A percentile compares a stretch with the other conserved stretches of the same genome.
These are phyloP conservation scores for Aegle marmelos DNA, from an alignment of 345 rosid species.

Conservation along the genomic window DNA sequence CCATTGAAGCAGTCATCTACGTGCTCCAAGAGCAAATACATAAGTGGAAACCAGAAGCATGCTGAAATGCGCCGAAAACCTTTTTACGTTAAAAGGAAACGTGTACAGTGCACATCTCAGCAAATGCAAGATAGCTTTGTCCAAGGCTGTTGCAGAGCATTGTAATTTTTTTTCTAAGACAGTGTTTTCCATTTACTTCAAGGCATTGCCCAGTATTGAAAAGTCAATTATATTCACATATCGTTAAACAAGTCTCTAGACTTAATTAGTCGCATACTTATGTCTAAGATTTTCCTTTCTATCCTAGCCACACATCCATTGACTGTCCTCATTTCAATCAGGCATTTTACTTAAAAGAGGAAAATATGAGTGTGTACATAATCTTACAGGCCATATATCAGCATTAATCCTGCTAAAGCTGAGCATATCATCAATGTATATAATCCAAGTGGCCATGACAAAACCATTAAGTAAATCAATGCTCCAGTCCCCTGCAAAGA, in stretches of 20 bases:
- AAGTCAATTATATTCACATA: constrained; percentile 1
- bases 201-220: not conserved
- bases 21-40: constrained; percentile 3
- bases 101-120: not conserved
- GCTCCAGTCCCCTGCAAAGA: constrained; percentile 78
- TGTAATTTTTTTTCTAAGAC: not conserved
- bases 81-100: constrained; percentile 5
- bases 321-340: not conserved
- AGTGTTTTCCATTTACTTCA: not conserved
- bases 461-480: constrained; percentile 69
- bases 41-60: not conserved
- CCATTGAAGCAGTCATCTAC: constrained; percentile 8
- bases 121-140: not conserved
- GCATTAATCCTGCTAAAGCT: constrained; percentile 71
- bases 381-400: constrained; percentile 77
- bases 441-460: constrained; percentile 86
- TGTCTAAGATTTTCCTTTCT: not conserved
- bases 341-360: constrained; percentile 11
- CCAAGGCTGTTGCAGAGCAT: not conserved
- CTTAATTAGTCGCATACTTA: not conserved
- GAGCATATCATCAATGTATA: constrained; percentile 75
- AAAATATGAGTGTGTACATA: constrained; percentile 15
- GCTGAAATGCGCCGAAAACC: not conserved
- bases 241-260: not conserved
- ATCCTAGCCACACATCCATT: not conserved